Evolutionary conservation across 306 rosid species (phyloP).

Genomic region (Psophocarpus tetragonolobus): DNA sequence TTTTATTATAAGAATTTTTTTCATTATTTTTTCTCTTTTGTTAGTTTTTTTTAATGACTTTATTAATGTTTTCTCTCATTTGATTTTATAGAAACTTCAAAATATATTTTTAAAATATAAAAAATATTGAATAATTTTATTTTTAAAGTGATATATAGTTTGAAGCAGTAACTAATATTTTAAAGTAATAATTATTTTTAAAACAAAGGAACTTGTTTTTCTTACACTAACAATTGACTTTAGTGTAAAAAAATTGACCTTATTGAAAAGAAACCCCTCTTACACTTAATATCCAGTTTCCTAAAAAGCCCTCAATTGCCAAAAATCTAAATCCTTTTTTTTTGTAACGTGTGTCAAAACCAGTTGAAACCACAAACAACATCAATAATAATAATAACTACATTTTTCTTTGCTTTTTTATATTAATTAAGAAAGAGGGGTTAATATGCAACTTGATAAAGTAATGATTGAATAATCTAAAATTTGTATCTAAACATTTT

Average conservation of each 20-base stretch:
- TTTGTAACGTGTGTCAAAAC: not conserved
- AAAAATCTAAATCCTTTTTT: not conserved
- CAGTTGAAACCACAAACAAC: not conserved
- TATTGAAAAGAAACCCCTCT: not conserved
- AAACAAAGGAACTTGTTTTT: not conserved
- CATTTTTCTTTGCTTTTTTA: not conserved
- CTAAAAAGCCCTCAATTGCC: not conserved
- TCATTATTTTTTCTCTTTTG: too few species aligned
- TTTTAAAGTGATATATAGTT: not conserved
- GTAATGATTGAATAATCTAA: not conserved
- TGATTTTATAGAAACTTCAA: not conserved
- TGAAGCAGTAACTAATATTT: not conserved
- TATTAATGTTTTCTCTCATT: not conserved
- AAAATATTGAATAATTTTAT: not conserved
- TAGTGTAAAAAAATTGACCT: not conserved
- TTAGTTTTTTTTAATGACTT: too few species aligned
- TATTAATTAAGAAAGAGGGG: not conserved
- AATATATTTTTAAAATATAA: not conserved
- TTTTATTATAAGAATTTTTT: too few species aligned
- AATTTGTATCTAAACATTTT: not conserved
- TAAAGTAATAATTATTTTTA: not conserved
- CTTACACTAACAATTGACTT: not conserved
- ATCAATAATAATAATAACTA: not conserved
- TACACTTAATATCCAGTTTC: not conserved
- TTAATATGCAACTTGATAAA: not conserved